Percentiles rank a stretch among this genome's conserved stretches.
phyloP scores from a whole-genome alignment of 495 filamentous ascomycete species.

The Chaetomium cochliodes region DNA sequence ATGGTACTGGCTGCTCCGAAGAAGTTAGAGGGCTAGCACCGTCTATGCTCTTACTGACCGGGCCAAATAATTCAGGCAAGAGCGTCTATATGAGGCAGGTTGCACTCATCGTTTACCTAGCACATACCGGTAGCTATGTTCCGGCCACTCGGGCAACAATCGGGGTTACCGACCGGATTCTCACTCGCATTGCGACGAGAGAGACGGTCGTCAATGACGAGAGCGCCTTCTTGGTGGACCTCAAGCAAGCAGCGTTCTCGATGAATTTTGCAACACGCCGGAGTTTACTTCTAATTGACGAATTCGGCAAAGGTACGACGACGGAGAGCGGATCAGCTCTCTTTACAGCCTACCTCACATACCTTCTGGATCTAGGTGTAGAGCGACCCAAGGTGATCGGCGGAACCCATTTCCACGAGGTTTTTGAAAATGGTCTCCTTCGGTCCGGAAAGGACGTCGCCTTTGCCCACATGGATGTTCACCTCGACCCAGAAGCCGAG shows the following conservation, averaged over 20 bases:
- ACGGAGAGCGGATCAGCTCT: slow-evolving; percentile 79
- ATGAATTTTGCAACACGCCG: slow-evolving; percentile 73
- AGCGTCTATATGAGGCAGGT: slow-evolving; percentile 95
- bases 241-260: slow-evolving; percentile 82
- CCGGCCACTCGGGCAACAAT: slow-evolving; percentile 76
- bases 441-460: slow-evolving; percentile 55
- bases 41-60: slow-evolving; percentile 82
- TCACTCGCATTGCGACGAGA: slow-evolving; percentile 82
- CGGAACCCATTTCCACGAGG: slow-evolving; percentile 93
- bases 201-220: slow-evolving; percentile 84
- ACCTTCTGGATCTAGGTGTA: slow-evolving; percentile 61
- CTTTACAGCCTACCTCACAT: slow-evolving; percentile 75
- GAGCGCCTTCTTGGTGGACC: slow-evolving; percentile 90
- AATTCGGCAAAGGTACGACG: slow-evolving; percentile 95
- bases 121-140: slow-evolving; percentile 90
- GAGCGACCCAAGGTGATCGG: slow-evolving; percentile 79
- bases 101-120: slow-evolving; percentile 90
- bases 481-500: slow-evolving; percentile 59
- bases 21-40: slow-evolving; percentile 38
- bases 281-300: slow-evolving; percentile 84
- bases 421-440: slow-evolving; percentile 76
- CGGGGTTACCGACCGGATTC: slow-evolving; percentile 88
- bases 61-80: slow-evolving; percentile 95
- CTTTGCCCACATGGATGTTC: slow-evolving; percentile 89
- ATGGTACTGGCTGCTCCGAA: slow-evolving; percentile 30